Base-by-base conservation (phyloP, 805 yeast genomes). In the Yamadazyma laniorum region DNA sequence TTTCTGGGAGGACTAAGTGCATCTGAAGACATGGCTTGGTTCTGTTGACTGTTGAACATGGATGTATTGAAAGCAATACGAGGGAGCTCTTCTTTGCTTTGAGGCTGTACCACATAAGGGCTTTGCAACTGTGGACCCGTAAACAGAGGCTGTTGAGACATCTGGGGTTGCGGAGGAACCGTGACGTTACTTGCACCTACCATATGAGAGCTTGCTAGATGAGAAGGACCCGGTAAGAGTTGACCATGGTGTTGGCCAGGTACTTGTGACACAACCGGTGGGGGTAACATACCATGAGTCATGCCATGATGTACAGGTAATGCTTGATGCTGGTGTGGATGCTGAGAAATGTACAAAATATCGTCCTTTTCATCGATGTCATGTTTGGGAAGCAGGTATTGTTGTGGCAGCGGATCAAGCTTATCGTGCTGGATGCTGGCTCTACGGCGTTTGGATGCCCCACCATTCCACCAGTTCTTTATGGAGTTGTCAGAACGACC, bases 401-500 rank as follows among this genome's bases (percentile, higher is more conserved):
- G 30, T 25, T 33, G 34, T 15, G 32, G 25, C 19, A 25, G 31
- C 29, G 21, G 18, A 6, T 21, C 16, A 22, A 15, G 12, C 16
- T 32, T 25, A 38, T 38, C 38, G 8, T 39, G 38, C 21, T 43
- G 43, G 9, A 43, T 29, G 29, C 53, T 52, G 6, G 68, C 67
- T 47, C 88, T 66, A 52, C 93, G 74, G 44, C 95, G 68, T 43
- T 95, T 71, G 56, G 85, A 87, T 11, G 95, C 91, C 6, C 95
- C 95, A 3, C 96, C 95, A 55, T 87, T 87, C 96, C 96, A 88
- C 96, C 96, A 89, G 63, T 89, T 89, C 57, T 87, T 87, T 51
- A 87, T 86, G 15, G 95, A 89, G 58, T 87, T 88, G 59, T 88
- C 96, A n/a, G 84, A 75, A 37, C 96, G 69, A 2, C 96, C 95